Base-by-base conservation (phyloP, 176 grass and related monocot genomes). In the sorghum (Sorghum bicolor) region DNA sequence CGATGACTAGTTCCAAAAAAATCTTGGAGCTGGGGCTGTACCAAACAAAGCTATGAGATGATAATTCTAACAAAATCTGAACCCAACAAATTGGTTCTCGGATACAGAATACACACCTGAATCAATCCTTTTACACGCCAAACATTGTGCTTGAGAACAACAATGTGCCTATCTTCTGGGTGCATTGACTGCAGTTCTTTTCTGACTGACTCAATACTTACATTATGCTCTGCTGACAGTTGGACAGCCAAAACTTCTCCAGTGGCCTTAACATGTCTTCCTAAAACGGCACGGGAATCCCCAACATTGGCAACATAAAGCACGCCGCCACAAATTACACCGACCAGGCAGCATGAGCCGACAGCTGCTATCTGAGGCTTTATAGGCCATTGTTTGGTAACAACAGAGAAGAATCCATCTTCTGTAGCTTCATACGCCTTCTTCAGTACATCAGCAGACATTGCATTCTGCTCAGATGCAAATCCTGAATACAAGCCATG, bases 71-170 rank as follows among this genome's bases (percentile, higher is more conserved):
- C 4, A 53, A 71, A 68, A 29, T 43, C 34, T 77, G 20, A 70
- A 38, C 37, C 34, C 17, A 22, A 81, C 28, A 58, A 24, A 72
- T 74, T 69, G 16, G 20, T 80, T 69, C 52, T 25, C 11, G 30
- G 22, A 71, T 43, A 82, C 12, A 75, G 60, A 87, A 15, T 19
- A 67, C 14, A 13, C 40, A 97, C 95, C 90, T 97, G 95, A 88
- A 97, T 97, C 57, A 97, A 76, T 72, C 95, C 95, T 82, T 94
- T 97, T 29, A 97, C 95, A 68, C 95, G 90, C 95, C 95, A 97
- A 89, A 97, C 95, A 15, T 94, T 97, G 80, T 97, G 95, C 75
- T 94, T 94, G 75, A 97, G 88, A 88, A 97, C 90, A 65, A 97
- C 92, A 47, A 97, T 91, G 53, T 91, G 88, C 71, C 75, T 80